Base-by-base conservation (phyloP, 495 filamentous ascomycete species). In the Friedmanniomyces endolithicus region DNA sequence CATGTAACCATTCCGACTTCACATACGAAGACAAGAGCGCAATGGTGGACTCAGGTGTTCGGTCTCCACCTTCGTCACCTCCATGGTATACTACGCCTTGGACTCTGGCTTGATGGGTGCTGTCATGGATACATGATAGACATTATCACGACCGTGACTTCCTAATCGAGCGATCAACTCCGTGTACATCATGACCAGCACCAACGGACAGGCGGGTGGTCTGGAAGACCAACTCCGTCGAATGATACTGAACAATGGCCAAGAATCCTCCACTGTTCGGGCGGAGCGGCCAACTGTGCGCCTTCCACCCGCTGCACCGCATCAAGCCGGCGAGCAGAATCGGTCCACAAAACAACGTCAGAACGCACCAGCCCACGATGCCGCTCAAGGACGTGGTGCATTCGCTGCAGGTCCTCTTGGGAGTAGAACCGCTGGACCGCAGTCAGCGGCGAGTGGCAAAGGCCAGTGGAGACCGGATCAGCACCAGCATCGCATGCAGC, bases 191-290 rank as follows among this genome's bases (percentile, higher is more conserved):
- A 51, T 41, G 31, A 44, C 22, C 41, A 22, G 34, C 6, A 41
- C 6, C 17, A 41, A 40, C 2, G 31, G 62, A 34, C 12, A 16
- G 12, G 37, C 37, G 6, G 12, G 37, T 14, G 37, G 37, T 2
- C 59, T 76, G 17, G 73, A 76, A 50, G 64, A 67, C 1, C 66
- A 69, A 17, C 62, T 77, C 25, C 69, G 72, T 1, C 55, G 63
- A 16, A 68, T 77, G 61, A 75, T 75, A 11, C 57, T 77, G 39
- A 71, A 41, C 14, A 41, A 41, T 14, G 37, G 37, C 37, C 37
- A 41, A 19, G 37, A 41, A 6, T 4, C 37, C 16, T 41, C 37
- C 6, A 2, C 16, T 16, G 3, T 14, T 14, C 14, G 3, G 17
- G 6, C 6, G 37, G 14, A 41, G 14, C 49, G 39, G 16, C 56